Evolutionary conservation across 148 eudicot genomes (phyloP).

Genomic region (Nepenthes gracilis): DNA sequence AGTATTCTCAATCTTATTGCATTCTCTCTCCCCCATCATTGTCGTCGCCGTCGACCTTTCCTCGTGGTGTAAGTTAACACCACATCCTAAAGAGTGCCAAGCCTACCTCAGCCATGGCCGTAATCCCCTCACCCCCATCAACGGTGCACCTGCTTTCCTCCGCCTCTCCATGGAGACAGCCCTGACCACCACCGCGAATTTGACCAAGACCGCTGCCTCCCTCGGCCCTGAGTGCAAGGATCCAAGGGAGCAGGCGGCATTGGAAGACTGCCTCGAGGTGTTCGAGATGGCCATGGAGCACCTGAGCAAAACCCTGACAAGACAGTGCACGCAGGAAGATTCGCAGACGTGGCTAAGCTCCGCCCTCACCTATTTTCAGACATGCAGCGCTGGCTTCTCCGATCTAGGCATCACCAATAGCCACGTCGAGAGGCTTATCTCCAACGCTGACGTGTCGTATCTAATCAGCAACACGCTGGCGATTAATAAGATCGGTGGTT

Average conservation of each 20-base stretch:
- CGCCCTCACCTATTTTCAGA: conserved; percentile 54
- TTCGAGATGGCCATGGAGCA: conserved; percentile 35
- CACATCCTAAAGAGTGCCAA: conserved; percentile 55
- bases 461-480: conserved; percentile 58
- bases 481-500: conserved; percentile 27
- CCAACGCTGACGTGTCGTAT: conserved; percentile 27
- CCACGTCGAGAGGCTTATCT: conserved; percentile 18
- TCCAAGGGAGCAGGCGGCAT: conserved; percentile 43
- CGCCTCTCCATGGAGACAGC: conserved; percentile 27
- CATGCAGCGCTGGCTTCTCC: conserved; percentile 44
- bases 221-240: conserved; percentile 28
- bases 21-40: too few relatives aligned
- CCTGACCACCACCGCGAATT: conserved; percentile 25
- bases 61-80: conserved; percentile 61
- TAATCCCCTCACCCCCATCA: conserved; percentile 10
- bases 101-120: conserved; percentile 20
- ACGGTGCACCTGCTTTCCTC: conserved; percentile 35
- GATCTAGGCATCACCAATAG: conserved; percentile 30
- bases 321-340: conserved; percentile 19
- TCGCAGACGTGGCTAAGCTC: conserved; percentile 74
- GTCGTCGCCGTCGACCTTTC: not conserved
- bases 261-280: conserved; percentile 58
- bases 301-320: conserved; percentile 30
- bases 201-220: conserved; percentile 9
- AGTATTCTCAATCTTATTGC: too few relatives aligned